phyloP scores from a whole-genome alignment of 2,329 filamentous ascomycete genomes.

The Tolypocladium sp. region DNA sequence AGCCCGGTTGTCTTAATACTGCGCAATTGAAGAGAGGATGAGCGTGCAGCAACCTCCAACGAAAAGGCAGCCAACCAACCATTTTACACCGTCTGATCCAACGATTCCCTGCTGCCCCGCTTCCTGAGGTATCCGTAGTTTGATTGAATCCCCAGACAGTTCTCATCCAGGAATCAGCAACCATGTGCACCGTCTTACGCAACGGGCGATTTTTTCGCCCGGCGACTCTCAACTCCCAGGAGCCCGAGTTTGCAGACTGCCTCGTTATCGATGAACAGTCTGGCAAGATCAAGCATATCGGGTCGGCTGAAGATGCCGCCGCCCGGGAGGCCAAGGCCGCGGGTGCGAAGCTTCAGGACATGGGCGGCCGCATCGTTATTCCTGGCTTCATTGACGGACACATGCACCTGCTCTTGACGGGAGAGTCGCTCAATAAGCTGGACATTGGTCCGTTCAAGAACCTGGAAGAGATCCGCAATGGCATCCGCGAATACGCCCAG shows the following conservation, averaged over 20 bases:
- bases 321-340: neutral
- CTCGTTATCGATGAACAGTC: neutral
- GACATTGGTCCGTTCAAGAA: neutral
- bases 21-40: neutral
- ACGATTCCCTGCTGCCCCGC: neutral
- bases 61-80: neutral
- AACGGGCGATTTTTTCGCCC: neutral
- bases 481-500: neutral
- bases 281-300: neutral
- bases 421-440: constrained; percentile 5
- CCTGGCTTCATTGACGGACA: constrained; percentile 35
- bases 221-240: neutral
- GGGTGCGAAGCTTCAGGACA: constrained; percentile 2
- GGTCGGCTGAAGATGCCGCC: neutral
- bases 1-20: neutral
- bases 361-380: constrained; percentile 10
- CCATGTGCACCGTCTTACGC: neutral
- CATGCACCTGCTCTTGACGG: constrained; percentile 32
- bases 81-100: neutral
- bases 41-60: neutral
- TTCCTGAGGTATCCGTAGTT: neutral
- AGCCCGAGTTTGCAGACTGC: neutral
- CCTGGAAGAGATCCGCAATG: neutral
- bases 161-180: neutral
- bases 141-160: neutral